Base-by-base conservation (phyloP, 2,329 filamentous ascomycete species). In the Coniosporium tulheliwenetii region DNA sequence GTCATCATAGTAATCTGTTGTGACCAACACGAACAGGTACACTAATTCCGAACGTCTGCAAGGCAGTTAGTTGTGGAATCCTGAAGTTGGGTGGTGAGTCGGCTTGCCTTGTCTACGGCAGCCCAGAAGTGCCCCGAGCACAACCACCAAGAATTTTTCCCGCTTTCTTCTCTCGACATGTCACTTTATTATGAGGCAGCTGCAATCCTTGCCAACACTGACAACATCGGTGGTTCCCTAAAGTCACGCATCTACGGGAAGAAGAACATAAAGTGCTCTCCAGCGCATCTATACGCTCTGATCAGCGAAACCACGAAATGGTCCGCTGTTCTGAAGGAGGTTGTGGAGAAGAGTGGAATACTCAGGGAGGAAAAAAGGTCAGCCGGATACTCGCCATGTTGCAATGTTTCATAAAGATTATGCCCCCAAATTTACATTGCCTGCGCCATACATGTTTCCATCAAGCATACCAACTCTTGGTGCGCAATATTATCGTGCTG, bases 161-260 rank as follows among this genome's bases (percentile, higher is more conserved):
- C 7, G 19, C 19, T 26, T 7, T 26, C 19, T 26, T 26, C 19
- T 26, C 19, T 7, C 19, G 19, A 26, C 16, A 96, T 96, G 89
- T 93, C 87, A 38, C 79, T 98, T 42, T 98, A 98, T 59, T 82
- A 93, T 58, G 91, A 96, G 65, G 82, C 87, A 5, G 85, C 82
- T 3, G 71, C 78, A 10, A 67, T 95, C 31, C 64, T 98, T 42
- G 71, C 73, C 3, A 71, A 70, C 5, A 63, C 77, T 2, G 64
- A 73, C 1, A 71, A 74, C n/a, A 63, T 69, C 2, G 79, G 81
- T n/a, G 85, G 85, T 13, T 94, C 85, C 19, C 71, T 96, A 47
- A 94, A 93, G 60, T 85, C 85, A 7, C 71, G 84, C 31, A 76
- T 96, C 36, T 96, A 91, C 59, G 69, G 63, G 43, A 79, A 77